phyloP scores from a whole-genome alignment of 202 grass and related monocot genomes.

The Brachypodium distachyon region DNA sequence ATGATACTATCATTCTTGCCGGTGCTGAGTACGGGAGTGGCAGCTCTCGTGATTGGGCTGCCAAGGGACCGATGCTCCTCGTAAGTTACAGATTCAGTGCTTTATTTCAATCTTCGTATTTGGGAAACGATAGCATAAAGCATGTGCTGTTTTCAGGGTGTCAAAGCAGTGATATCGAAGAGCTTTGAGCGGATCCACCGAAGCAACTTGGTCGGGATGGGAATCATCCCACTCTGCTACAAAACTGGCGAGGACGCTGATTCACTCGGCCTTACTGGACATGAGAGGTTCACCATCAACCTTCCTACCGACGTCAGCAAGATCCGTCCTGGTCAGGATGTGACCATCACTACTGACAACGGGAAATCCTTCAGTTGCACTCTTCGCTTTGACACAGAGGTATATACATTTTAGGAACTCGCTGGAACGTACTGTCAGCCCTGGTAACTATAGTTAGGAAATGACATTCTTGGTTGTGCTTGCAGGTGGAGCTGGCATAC shows the following conservation, averaged over 20 bases:
- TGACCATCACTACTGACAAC: slow-evolving; percentile 48
- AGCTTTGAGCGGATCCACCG: slow-evolving; percentile 96
- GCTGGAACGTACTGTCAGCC: neutral
- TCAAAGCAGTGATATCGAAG: slow-evolving; percentile 92
- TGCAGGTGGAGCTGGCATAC: slow-evolving; percentile 83
- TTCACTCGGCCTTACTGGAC: slow-evolving; percentile 69
- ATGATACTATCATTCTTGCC: slow-evolving; percentile 74
- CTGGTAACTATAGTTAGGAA: neutral
- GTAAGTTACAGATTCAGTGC: slow-evolving; percentile 25
- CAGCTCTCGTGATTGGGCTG: slow-evolving; percentile 97
- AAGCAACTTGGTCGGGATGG: slow-evolving; percentile 97
- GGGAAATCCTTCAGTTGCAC: slow-evolving; percentile 79
- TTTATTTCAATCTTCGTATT: neutral
- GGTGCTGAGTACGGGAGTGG: slow-evolving; percentile 95
- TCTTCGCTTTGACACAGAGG: slow-evolving; percentile 77
- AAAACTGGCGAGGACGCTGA: slow-evolving; percentile 82
- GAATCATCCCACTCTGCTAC: slow-evolving; percentile 85
- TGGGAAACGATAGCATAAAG: neutral
- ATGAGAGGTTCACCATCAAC: slow-evolving; percentile 64
- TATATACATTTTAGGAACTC: slow-evolving; percentile 7
- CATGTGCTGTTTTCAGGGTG: slow-evolving; percentile 53
- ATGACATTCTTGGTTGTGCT: neutral
- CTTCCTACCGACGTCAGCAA: slow-evolving; percentile 60
- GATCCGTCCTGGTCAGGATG: slow-evolving; percentile 81
- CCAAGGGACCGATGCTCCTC: slow-evolving; percentile 93